Conservation (phyloP, 1,139 yeast species). For the Taphrina sp. region DNA sequence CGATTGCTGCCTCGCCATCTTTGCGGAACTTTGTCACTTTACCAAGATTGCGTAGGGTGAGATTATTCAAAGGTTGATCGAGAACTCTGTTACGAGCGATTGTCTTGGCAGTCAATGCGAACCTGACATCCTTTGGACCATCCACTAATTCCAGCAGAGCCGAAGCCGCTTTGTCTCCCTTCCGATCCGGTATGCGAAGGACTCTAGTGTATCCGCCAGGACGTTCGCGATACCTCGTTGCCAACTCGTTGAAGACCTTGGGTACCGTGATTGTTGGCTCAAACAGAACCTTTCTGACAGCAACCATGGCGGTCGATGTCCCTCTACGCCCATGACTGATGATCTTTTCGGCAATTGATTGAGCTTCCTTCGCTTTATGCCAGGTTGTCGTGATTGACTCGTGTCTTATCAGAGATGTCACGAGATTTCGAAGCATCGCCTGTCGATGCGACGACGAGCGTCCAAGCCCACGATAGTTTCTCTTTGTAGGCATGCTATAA, state of each 20-base stretch:
- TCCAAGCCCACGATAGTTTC: slow-evolving; percentile 30
- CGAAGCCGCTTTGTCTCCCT: slow-evolving; percentile 90
- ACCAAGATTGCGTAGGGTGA: slow-evolving; percentile 52
- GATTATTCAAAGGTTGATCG: slow-evolving; percentile 41
- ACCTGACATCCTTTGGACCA: slow-evolving; percentile 68
- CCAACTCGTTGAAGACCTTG: slow-evolving; percentile 64
- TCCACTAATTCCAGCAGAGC: slow-evolving; percentile 86
- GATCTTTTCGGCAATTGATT: slow-evolving; percentile 55
- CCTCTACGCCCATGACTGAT: slow-evolving; percentile 52
- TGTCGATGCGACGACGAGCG: slow-evolving; percentile 32
- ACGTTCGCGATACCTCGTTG: slow-evolving; percentile 61
- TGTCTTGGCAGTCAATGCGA: slow-evolving; percentile 72
- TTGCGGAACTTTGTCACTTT: slow-evolving; percentile 49
- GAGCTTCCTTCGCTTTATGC: slow-evolving; percentile 69
- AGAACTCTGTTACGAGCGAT: slow-evolving; percentile 77
- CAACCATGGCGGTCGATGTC: slow-evolving; percentile 15
- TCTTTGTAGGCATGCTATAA: slow-evolving; percentile 25
- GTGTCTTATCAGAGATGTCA: slow-evolving; percentile 63
- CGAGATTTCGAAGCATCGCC: slow-evolving; percentile 54
- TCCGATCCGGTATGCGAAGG: slow-evolving; percentile 76
- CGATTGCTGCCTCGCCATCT: slow-evolving; percentile 18
- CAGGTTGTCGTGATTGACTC: slow-evolving; percentile 69
- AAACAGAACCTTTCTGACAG: slow-evolving; percentile 41
- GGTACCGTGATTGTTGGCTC: slow-evolving; percentile 52
- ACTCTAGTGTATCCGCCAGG: slow-evolving; percentile 84